Conservation (phyloP, 495 filamentous ascomycete genomes). For the Penicillium psychrofluorescens region DNA sequence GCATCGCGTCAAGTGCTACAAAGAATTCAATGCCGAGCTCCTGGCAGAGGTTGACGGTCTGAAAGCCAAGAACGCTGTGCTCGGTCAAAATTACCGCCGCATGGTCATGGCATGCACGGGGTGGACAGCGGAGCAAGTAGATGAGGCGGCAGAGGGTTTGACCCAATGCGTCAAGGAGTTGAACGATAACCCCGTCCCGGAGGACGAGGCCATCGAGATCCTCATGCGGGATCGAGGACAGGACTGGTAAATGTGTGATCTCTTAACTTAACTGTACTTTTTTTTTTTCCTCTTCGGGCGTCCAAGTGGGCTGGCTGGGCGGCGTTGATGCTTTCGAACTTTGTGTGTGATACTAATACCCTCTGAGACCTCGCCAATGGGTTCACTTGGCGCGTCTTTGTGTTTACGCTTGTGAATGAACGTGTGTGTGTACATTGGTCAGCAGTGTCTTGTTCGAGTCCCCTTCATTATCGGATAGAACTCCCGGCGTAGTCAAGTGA, state of each 20-base stretch:
- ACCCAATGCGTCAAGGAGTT: slow-evolving; percentile 42
- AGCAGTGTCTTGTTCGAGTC: neutral
- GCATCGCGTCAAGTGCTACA: slow-evolving; percentile 24
- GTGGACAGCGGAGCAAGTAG: slow-evolving; percentile 39
- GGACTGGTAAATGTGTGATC: slow-evolving; percentile 26
- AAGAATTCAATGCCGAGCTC: slow-evolving; percentile 26
- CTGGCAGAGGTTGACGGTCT: slow-evolving; percentile 31
- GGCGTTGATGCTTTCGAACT: slow-evolving; percentile 14
- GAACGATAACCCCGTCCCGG: slow-evolving; percentile 40
- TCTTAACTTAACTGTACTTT: slow-evolving; percentile 1
- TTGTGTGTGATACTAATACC: slow-evolving; percentile 19
- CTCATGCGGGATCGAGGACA: slow-evolving; percentile 43
- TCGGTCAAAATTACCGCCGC: slow-evolving; percentile 40
- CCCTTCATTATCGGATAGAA: too few species aligned
- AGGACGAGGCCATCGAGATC: slow-evolving; percentile 42
- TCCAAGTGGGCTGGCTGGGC: slow-evolving; percentile 8
- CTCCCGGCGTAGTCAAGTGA: too few species aligned
- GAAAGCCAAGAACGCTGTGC: slow-evolving; percentile 37
- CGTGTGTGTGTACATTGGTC: neutral
- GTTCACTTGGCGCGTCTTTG: slow-evolving; percentile 1
- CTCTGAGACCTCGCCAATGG: neutral
- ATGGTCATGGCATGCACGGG: slow-evolving; percentile 44
- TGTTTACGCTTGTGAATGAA: slow-evolving; percentile 3
- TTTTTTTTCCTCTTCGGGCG: slow-evolving; percentile 10
- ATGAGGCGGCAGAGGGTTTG: slow-evolving; percentile 39